These are phyloP conservation scores for Penicillium angulare DNA, from an alignment of 495 filamentous ascomycete species.

Conservation along the genomic window DNA sequence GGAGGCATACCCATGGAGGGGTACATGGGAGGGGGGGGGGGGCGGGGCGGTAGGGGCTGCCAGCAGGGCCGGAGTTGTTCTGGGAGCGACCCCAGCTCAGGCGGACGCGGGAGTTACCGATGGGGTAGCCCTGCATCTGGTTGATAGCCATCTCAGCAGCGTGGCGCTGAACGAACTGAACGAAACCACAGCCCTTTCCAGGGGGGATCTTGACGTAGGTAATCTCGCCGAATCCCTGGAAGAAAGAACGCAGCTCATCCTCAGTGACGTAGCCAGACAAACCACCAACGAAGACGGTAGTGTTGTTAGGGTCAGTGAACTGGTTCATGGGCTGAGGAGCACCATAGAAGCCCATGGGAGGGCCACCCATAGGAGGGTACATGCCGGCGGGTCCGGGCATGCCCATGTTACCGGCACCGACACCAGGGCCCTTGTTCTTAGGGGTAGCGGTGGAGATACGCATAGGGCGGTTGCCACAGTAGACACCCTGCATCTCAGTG, in stretches of 20 bases:
- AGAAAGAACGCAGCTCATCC: constrained; percentile 98
- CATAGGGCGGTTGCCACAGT: constrained; percentile 99
- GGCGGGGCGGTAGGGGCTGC: constrained; percentile 94
- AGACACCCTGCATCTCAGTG: constrained; percentile 98
- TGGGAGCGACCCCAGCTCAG: constrained; percentile 96
- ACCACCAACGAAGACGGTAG: constrained; percentile 97
- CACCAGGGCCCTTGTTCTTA: constrained; percentile 81
- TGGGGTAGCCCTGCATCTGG: constrained; percentile 99
- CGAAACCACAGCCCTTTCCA: constrained; percentile 98
- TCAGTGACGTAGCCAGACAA: constrained; percentile 98
- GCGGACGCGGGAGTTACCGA: constrained; percentile 96
- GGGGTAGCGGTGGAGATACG: constrained; percentile 97
- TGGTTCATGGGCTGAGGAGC: constrained; percentile 97
- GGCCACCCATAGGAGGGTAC: constrained; percentile 70
- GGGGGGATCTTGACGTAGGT: constrained; percentile 99
- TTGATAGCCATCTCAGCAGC: constrained; percentile 99
- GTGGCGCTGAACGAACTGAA: constrained; percentile 98
- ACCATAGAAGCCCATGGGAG: constrained; percentile 79
- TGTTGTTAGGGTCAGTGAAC: constrained; percentile 99
- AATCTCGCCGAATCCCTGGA: constrained; percentile 99
- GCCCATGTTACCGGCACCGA: constrained; percentile 52
- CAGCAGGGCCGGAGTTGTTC: constrained; percentile 98
- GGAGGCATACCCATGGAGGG: constrained; percentile 84
- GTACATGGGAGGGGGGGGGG: constrained; percentile 86
- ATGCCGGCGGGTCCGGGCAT: constrained; percentile 49